phyloP scores from a whole-genome alignment of 345 rosid species.

The Salix dunnii region DNA sequence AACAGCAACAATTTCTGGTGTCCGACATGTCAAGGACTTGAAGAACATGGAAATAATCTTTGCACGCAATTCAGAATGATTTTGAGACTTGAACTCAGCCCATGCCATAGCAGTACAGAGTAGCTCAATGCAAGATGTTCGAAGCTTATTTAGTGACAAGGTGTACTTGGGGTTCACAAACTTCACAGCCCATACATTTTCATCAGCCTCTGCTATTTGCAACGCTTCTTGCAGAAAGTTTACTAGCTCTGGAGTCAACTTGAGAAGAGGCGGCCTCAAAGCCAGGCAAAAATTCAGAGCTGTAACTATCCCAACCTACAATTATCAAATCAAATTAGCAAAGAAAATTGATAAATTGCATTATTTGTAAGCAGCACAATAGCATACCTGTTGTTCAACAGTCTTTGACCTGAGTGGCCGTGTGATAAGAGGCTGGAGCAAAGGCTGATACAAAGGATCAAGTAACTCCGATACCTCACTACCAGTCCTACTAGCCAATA shows the following conservation, averaged over 20 bases:
- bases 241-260: slow-evolving; percentile 90
- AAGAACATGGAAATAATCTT: slow-evolving; percentile 98
- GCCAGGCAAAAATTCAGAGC: slow-evolving; percentile 96
- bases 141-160: slow-evolving; percentile 75
- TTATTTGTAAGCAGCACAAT: background rate
- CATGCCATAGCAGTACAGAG: slow-evolving; percentile 99
- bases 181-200: slow-evolving; percentile 80
- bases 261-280: slow-evolving; percentile 94
- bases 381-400: slow-evolving; percentile 91
- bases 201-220: slow-evolving; percentile 99
- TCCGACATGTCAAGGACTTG: slow-evolving; percentile 90
- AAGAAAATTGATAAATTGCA: slow-evolving; percentile 5
- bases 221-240: slow-evolving; percentile 97
- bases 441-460: slow-evolving; percentile 76
- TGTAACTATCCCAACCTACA: slow-evolving; percentile 91
- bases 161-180: slow-evolving; percentile 84
- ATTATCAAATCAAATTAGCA: slow-evolving; percentile 28
- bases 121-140: slow-evolving; percentile 94
- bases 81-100: slow-evolving; percentile 84
- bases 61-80: slow-evolving; percentile 79
- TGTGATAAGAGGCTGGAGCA: slow-evolving; percentile 86
- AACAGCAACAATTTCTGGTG: slow-evolving; percentile 95
- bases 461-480: slow-evolving; percentile 97
- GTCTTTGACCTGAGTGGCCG: slow-evolving; percentile 89
- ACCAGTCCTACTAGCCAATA: slow-evolving; percentile 96